A percentile compares a stretch with the other conserved stretches of the same genome.
Evolutionary conservation across 306 rosid species (phyloP).

Genomic region (Betula pendula): DNA sequence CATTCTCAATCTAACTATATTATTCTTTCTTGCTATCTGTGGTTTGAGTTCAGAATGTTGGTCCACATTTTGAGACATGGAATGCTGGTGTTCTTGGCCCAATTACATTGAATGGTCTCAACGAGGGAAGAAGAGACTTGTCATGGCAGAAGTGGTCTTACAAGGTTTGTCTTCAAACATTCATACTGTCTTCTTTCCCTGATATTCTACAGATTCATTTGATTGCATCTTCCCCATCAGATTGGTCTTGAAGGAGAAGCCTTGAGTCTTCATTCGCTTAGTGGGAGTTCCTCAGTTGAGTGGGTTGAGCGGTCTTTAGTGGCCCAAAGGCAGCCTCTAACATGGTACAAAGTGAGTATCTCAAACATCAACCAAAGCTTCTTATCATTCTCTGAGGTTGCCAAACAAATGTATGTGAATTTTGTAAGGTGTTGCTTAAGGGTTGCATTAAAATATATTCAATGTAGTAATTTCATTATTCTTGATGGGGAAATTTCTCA

Average conservation of each 20-base stretch:
- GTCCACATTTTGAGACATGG: slow-evolving; percentile 98
- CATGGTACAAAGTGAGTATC: slow-evolving; percentile 93
- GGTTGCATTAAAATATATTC: neutral
- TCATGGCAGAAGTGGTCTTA: slow-evolving; percentile 99
- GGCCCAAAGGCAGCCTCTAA: slow-evolving; percentile 71
- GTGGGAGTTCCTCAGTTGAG: slow-evolving; percentile 91
- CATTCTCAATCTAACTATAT: slow-evolving; percentile 17
- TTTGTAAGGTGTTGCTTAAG: neutral
- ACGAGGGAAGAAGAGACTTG: slow-evolving; percentile 92
- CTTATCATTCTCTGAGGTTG: slow-evolving; percentile 1
- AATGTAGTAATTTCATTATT: neutral
- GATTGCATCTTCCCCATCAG: slow-evolving; percentile 43
- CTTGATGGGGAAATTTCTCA: neutral
- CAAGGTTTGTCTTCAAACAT: slow-evolving; percentile 56
- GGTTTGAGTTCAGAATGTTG: slow-evolving; percentile 67
- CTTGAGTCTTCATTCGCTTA: slow-evolving; percentile 84
- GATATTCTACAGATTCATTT: slow-evolving; percentile 33
- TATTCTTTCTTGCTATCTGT: slow-evolving; percentile 25
- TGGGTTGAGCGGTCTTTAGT: slow-evolving; percentile 79
- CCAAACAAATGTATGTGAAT: neutral
- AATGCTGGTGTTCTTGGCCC: slow-evolving; percentile 97
- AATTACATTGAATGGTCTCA: slow-evolving; percentile 71
- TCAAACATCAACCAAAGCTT: slow-evolving; percentile 16
- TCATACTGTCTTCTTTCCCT: slow-evolving; percentile 8
- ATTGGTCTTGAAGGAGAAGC: slow-evolving; percentile 95